Evolutionary conservation across 345 rosid genomes (phyloP).

Genomic region (Eucalyptus paniculata): DNA sequence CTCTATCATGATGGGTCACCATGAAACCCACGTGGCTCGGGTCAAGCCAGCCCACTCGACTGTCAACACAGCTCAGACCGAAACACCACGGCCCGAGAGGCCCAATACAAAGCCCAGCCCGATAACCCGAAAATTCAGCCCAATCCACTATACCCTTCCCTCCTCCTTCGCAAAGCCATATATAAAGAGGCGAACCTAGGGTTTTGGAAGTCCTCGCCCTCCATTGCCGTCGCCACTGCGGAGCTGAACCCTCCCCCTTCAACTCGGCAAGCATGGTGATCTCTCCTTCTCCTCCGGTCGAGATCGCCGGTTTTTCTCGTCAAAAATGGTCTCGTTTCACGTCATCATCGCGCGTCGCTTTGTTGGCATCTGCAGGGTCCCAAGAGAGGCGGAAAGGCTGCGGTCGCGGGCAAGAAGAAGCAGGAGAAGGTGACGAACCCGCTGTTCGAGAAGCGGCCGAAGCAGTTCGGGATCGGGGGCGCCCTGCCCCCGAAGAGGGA

Average conservation of each 20-base stretch:
- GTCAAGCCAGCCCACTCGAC: background rate
- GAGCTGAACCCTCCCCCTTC: background rate
- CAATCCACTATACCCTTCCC: background rate
- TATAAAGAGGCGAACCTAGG: background rate
- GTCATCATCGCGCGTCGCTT: background rate
- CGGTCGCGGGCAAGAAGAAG: constrained; percentile 36
- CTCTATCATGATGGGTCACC: background rate
- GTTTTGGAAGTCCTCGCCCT: background rate
- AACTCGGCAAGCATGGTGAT: background rate
- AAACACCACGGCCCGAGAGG: background rate
- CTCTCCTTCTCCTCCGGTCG: background rate
- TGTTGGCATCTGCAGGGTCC: constrained; percentile 20
- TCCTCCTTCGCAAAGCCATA: background rate
- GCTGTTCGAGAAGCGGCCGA: constrained; percentile 69
- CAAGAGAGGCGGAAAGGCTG: constrained; percentile 32
- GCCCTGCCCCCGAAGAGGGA: constrained; percentile 88
- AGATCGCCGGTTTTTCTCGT: background rate
- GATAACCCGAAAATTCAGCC: background rate
- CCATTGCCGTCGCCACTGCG: background rate
- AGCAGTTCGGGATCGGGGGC: constrained; percentile 86
- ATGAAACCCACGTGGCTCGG: background rate
- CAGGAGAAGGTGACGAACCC: constrained; percentile 68
- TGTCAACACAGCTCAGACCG: background rate
- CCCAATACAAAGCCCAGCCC: background rate
- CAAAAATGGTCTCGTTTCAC: background rate